A percentile compares a stretch with the other conserved stretches of the same genome.
phyloP scores from a whole-genome alignment of 2,329 filamentous ascomycete species.

The Helotiales sp. region DNA sequence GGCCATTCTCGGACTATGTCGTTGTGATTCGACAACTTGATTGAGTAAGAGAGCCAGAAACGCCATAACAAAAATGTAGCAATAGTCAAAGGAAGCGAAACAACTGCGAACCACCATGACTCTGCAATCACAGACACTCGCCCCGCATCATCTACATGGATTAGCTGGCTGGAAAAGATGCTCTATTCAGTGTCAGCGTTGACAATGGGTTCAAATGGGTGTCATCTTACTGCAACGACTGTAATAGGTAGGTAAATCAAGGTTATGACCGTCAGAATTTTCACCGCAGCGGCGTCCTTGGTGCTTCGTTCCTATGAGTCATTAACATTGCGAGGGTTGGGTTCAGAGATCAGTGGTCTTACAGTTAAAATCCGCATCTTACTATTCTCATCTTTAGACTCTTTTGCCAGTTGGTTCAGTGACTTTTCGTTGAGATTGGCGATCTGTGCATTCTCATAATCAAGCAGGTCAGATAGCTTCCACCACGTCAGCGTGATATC shows the following conservation, averaged over 20 bases:
- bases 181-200: slow-evolving; percentile 20
- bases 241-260: slow-evolving; percentile 35
- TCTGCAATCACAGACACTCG: slow-evolving; percentile 25
- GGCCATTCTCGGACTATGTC: too few species aligned
- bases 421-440: slow-evolving; percentile 1
- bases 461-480: slow-evolving; percentile 33
- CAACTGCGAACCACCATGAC: slow-evolving; percentile 32
- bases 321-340: not conserved
- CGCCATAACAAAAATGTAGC: slow-evolving; percentile 33
- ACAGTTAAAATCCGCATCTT: slow-evolving; percentile 32
- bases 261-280: slow-evolving; percentile 37
- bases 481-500: too few species aligned
- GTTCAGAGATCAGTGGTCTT: not conserved
- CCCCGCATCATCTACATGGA: slow-evolving; percentile 25
- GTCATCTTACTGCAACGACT: slow-evolving; percentile 32
- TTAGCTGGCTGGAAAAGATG: slow-evolving; percentile 37
- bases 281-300: slow-evolving; percentile 36
- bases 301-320: slow-evolving; percentile 28
- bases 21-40: too few species aligned
- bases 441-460: slow-evolving; percentile 29
- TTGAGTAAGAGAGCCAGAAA: slow-evolving; percentile 29
- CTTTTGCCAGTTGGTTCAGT: slow-evolving; percentile 23
- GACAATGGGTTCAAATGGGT: too few species aligned
- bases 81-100: slow-evolving; percentile 32
- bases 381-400: slow-evolving; percentile 28